A percentile compares a stretch with the other conserved stretches of the same genome.
Conservation (phyloP, 1,139 yeast genomes). For the Eremothecium sinecaudum region DNA sequence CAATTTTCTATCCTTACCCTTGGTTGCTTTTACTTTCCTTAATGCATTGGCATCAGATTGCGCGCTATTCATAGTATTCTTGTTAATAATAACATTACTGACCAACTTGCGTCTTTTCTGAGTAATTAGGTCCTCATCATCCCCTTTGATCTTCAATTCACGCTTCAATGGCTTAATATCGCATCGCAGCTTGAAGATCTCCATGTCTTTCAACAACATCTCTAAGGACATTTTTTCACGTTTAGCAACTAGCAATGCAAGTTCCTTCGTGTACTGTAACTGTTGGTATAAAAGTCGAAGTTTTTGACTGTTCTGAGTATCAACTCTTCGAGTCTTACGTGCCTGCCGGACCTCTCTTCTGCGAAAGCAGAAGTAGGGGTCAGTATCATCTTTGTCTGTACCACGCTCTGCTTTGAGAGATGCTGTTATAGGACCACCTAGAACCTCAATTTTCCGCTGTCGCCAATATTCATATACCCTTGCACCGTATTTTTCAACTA, state of each 20-base stretch:
- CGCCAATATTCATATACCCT: conserved; percentile 78
- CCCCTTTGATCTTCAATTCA: conserved; percentile 65
- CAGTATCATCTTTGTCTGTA: conserved; percentile 81
- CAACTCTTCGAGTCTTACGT: conserved; percentile 92
- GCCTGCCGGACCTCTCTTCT: conserved; percentile 94
- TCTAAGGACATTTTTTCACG: conserved; percentile 43
- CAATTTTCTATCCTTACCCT: conserved; percentile 10
- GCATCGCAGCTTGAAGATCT: conserved; percentile 41
- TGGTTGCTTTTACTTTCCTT: conserved; percentile 11
- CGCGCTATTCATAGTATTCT: conserved; percentile 12
- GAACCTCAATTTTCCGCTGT: conserved; percentile 55
- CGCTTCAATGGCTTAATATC: conserved; percentile 68
- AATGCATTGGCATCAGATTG: conserved; percentile 13
- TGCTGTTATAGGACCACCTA: conserved; percentile 69
- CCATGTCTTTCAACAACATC: conserved; percentile 16
- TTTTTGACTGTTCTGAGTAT: conserved; percentile 80
- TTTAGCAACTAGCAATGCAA: conserved; percentile 61
- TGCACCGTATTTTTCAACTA: conserved; percentile 58
- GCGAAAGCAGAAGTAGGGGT: conserved; percentile 92
- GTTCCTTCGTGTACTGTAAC: conserved; percentile 63
- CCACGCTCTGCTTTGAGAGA: conserved; percentile 77
- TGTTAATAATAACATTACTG: conserved; percentile 27
- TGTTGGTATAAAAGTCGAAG: conserved; percentile 67
- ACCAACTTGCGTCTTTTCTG: conserved; percentile 58
- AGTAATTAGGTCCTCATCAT: conserved; percentile 73